Base-by-base conservation (phyloP, 1,139 yeast species). In the Suhomyces bribrorum region DNA sequence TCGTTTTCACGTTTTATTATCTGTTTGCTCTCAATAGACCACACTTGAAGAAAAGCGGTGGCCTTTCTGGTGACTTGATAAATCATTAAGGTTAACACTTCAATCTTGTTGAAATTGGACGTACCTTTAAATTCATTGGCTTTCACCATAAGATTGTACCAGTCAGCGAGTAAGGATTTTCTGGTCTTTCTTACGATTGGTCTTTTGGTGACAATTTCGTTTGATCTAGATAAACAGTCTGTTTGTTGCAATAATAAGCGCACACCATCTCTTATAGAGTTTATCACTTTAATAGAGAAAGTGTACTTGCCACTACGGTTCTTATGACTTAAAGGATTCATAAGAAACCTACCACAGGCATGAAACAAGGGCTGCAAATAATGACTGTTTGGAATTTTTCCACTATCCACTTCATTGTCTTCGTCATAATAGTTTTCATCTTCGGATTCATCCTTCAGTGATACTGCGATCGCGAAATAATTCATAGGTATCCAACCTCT, bases 401-500 rank as follows among this genome's bases (percentile, higher is more conserved):
- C 62, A 13, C 50, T 52, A 31, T 54, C 56, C 6, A 50, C 60
- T 3, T 45, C 50, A 5, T 44, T 46, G 11, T 46, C 49, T 11
- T 46, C 48, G 7, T 53, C 56, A 9, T 52, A 50, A 15, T 45
- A 40, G 34, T 46, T 26, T 36, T 47, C 36, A 11, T 52, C 56
- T 12, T 47, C 52, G 12, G 47, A 47, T 2, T 44, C 51, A 8
- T 52, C 52, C 4, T 52, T 54, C 14, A 69, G 69, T 6, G 72
- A 64, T 7, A 83, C 71, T 12, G 86, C 87, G 29, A 84, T 74
- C 12, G 73, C 60, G 53, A 90, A 92, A 62, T 88, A 92, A 59
- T 90, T 90, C 73, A 90, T 84, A 2, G 98, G 98, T 13, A 92
- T 88, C 98, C 98, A 92, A 18, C 98, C 98, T 43, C 96, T 73